Evolutionary conservation across 768 basidiomycete species (phyloP), one percentile per base, ranked within the genome.

Genomic region (Tephrocybe sp.): DNA sequence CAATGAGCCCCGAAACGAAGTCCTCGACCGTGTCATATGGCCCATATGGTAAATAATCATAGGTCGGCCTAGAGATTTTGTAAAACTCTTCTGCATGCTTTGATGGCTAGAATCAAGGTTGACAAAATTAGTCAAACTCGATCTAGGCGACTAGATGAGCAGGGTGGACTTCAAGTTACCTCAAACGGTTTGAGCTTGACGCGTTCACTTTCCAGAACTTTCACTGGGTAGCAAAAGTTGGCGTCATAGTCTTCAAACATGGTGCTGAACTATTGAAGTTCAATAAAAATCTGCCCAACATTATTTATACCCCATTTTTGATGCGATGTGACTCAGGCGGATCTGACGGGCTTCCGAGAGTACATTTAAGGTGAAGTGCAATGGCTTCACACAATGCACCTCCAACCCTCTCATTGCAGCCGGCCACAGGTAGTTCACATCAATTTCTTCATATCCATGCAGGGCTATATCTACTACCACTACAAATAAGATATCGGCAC

Each of bases 171-270:
- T n/a, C n/a, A n/a, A n/a, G n/a, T n/a, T 22, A 78, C 78, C 35
- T 76, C 61, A 62, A 83, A 83, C 2, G 79, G 79, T 0, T 68
- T 69, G n/a, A 84, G 62, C 51, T 66, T 72, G n/a, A 83, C 63
- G 12, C 74, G 68, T 11, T 75, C 71, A 53, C 66, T 81, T 58
- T 80, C 72, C 17, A 84, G 63, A 10, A 39, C 54, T n/a, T 70
- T 60, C 5, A 80, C 64, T 2, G 74, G 71, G 53, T 76, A 80
- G 54, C 74, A 77, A 57, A 83, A 82, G 52, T 83, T 79, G 46
- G 69, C 36, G 47, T 77, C 65, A 51, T 70, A 69, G 38, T 48
- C 51, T 22, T 59, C 53, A 16, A 34, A 16, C 32, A 46, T 48
- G 9, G 26, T 23, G 47, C 45, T 53, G 40, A n/a, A 13, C 16